Base-by-base conservation (phyloP, 164 flowering plant species). In the Chimonanthus praecox region DNA sequence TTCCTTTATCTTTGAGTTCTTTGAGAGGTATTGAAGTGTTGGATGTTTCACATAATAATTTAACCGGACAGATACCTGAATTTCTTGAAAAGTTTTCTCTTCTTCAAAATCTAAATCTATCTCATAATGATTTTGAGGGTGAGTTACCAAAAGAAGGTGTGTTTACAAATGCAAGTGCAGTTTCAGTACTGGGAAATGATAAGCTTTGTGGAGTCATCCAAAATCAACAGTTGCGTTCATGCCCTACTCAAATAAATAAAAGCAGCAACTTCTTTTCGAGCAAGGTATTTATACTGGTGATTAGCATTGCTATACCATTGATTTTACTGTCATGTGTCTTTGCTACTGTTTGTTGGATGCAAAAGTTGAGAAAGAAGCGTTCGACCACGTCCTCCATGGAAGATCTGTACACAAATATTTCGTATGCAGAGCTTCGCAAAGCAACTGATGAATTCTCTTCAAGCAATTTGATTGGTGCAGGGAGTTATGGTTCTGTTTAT, bases 61-160 rank as follows among this genome's bases (percentile, higher is more conserved):
- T 82, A 11, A 73, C 84, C 0, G 86, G 88, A 13, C n/a, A 51
- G 6, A 74, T 85, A 54, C 86, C 88, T 6, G 69, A 70, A 5
- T 76, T 49, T 47, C 61, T 84, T 0, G 70, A 47, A 10, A 20
- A 64, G 2, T 16, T 78, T 4, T 44, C 47, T 2, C 43, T 13
- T 11, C 72, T 84, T 8, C 13, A 47, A 64, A 4, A 7, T 16
- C 58, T 84, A 33, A 78, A 83, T 65, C 72, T 84, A 0, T 78
- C 83, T 3, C 77, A 71, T 46, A 84, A 84, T 67, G 49, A 71
- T 51, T 69, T 84, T 5, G 79, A 74, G 11, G 84, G 84, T 3
- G 71, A 73, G 15, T 70, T 83, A 6, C 78, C 87, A 50, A 49
- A 8, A 3, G 20, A 61, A 45, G 83, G 84, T 3, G 50, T 79